These are phyloP conservation scores for Microcyclospora tardicrescens DNA, from an alignment of 2,329 filamentous ascomycete genomes.

Conservation along the genomic window DNA sequence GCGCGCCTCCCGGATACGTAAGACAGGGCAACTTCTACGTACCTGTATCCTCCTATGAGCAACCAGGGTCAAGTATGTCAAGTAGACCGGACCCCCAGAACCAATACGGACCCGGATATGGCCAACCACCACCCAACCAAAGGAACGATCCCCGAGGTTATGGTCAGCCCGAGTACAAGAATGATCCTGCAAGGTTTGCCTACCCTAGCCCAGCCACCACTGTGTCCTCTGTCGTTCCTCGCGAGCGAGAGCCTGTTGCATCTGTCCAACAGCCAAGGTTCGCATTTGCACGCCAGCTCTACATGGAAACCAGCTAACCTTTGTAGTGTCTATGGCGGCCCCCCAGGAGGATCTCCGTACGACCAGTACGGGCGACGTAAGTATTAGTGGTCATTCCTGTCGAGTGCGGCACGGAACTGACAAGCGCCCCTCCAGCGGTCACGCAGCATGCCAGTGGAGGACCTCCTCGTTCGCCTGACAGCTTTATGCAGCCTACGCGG, in stretches of 20 bases:
- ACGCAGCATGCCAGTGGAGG: no score
- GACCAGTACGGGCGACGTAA: constrained; percentile 23
- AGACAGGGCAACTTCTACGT: constrained; percentile 22
- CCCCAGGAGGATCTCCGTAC: constrained; percentile 11
- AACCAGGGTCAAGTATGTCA: constrained; percentile 12
- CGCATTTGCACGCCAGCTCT: constrained; percentile 8
- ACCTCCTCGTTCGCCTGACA: no score
- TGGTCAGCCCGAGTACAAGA: constrained; percentile 17
- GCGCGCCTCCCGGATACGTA: constrained; percentile 22
- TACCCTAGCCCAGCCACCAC: constrained; percentile 24
- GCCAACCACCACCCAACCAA: constrained; percentile 9
- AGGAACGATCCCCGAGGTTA: constrained; percentile 4
- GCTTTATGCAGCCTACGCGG: no score
- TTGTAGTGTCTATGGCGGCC: constrained; percentile 16
- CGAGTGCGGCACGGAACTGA: no score
- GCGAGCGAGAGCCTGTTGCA: constrained; percentile 17
- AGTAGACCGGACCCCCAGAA: constrained; percentile 11
- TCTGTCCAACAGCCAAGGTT: constrained; percentile 21
- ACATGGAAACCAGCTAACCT: constrained; percentile 12
- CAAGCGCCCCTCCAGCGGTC: no score
- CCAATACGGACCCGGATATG: constrained; percentile 13
- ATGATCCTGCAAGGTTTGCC: constrained; percentile 20
- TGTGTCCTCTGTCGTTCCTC: constrained; percentile 15
- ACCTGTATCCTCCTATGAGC: constrained; percentile 17
- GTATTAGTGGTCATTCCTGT: constrained; percentile 11